phyloP scores from a whole-genome alignment of 352 stramenopile species.

The Pythium scleroteichum region DNA sequence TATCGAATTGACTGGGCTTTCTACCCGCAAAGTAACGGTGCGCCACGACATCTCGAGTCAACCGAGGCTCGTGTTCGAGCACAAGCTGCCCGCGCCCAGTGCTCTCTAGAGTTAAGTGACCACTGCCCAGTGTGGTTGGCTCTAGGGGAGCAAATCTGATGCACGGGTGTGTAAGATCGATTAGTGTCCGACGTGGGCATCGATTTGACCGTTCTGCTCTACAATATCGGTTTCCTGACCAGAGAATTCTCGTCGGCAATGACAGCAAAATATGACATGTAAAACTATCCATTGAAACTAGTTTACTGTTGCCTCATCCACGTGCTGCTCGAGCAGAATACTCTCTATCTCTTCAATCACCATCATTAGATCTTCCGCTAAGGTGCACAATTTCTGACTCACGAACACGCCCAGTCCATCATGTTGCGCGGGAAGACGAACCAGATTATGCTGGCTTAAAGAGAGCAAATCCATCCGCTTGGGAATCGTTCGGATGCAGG shows the following conservation, averaged over 20 bases:
- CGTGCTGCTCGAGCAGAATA: conserved; percentile 6
- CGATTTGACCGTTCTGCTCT: too few species aligned
- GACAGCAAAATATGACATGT: too few species aligned
- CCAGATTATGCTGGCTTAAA: background rate
- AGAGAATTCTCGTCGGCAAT: too few species aligned
- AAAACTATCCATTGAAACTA: too few species aligned
- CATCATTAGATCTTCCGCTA: conserved; percentile 11
- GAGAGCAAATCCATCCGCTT: background rate
- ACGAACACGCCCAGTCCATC: conserved; percentile 2
- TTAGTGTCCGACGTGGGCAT: too few species aligned
- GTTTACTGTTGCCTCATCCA: too few species aligned
- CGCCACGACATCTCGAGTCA: conserved; percentile 20
- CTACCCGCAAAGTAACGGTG: conserved; percentile 41
- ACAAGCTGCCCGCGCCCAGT: conserved; percentile 43
- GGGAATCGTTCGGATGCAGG: conserved; percentile 5
- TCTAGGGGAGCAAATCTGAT: conserved; percentile 16
- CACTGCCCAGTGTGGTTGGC: conserved; percentile 68
- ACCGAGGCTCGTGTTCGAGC: background rate
- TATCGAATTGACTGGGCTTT: conserved; percentile 63
- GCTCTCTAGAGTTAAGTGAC: conserved; percentile 55
- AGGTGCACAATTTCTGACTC: conserved; percentile 16
- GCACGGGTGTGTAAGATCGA: too few species aligned
- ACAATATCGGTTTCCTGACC: too few species aligned
- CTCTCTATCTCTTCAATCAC: conserved; percentile 15
- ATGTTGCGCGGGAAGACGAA: conserved; percentile 10